A percentile compares a stretch with the other conserved stretches of the same genome.
Conservation (phyloP, 768 basidiomycete genomes). For the Phaffia australis region DNA sequence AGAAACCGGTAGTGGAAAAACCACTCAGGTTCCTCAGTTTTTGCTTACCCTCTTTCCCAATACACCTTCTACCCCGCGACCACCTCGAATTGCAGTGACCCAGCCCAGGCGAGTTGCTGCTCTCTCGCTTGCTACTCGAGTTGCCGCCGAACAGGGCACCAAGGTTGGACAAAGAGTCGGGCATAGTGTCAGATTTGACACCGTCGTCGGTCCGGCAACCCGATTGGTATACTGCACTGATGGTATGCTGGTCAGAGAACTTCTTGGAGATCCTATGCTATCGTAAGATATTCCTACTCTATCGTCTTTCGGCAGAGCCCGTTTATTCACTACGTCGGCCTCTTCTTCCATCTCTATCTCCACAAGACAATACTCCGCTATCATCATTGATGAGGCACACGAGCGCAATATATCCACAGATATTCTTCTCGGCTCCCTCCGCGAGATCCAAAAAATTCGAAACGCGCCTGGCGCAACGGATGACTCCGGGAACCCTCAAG, state of each 20-base stretch:
- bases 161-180: slow-evolving; percentile 20
- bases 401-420: slow-evolving; percentile 92
- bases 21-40: slow-evolving; percentile 30
- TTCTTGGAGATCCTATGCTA: slow-evolving; percentile 16
- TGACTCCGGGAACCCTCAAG: slow-evolving; percentile 4
- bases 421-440: slow-evolving; percentile 79
- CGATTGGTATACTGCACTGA: slow-evolving; percentile 20
- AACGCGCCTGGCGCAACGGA: slow-evolving; percentile 40
- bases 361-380: slow-evolving; percentile 55
- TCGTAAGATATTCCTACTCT: not conserved
- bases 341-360: slow-evolving; percentile 13
- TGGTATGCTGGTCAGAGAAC: slow-evolving; percentile 24
- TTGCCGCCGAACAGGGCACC: slow-evolving; percentile 24
- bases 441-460: slow-evolving; percentile 60
- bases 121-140: slow-evolving; percentile 16
- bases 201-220: slow-evolving; percentile 12
- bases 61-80: not conserved
- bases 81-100: slow-evolving; percentile 16
- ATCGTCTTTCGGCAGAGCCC: not conserved
- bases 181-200: slow-evolving; percentile 24
- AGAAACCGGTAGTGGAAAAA: slow-evolving; percentile 26
- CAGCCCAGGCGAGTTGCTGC: slow-evolving; percentile 25
- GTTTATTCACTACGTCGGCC: not conserved
- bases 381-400: slow-evolving; percentile 94
- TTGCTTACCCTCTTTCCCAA: slow-evolving; percentile 15